Base-by-base conservation (phyloP, 1,284 basidiomycete genomes). In the Chondrostereum purpureum region DNA sequence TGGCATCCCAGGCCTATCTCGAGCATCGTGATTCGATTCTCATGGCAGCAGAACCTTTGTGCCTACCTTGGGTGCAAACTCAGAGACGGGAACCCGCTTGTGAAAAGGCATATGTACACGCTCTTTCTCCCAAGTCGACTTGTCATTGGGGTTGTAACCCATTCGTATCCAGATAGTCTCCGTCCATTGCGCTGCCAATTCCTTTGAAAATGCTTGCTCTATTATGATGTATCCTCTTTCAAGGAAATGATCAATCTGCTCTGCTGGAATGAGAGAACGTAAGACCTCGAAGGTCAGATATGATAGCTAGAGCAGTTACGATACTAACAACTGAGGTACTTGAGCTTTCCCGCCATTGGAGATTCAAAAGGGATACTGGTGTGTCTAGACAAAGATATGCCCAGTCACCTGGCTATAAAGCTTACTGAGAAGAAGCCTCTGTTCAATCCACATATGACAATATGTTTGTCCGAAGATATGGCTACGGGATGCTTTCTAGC, bases 51-150 rank as follows among this genome's bases (percentile, higher is more conserved):
- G 18, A 22, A 17, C 37, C 21, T 13, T 16, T 14, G 31, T n/a
- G 52, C 58, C 41, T 52, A 72, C 75, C 62, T 73, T 77, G 0
- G 78, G 78, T 11, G 77, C 68, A 56, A 80, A 78, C 0, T 58
- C 64, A 6, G 67, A 62, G 18, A 79, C 71, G 37, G 55, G 55
- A 50, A 72, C 70, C 31, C 68, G 59, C 22, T 55, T 65, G 53
- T 75, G 74, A 52, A 57, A 69, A 5, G 77, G 78, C 74, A 80
- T 75, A 54, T 80, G 75, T 19, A 73, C 68, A n/a, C 72, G 65
- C 50, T 79, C 77, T 36, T 61, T 61, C 46, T 65, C 61, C 75
- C 77, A 80, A 21, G 73, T 76, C 11, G 70, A 64, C 55, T 70
- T 75, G 56, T 80, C 72, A 39, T 67, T 57, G 3, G 73, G 72